Evolutionary conservation across 306 rosid species (phyloP).

Genomic region (Pachyrhizus erosus): DNA sequence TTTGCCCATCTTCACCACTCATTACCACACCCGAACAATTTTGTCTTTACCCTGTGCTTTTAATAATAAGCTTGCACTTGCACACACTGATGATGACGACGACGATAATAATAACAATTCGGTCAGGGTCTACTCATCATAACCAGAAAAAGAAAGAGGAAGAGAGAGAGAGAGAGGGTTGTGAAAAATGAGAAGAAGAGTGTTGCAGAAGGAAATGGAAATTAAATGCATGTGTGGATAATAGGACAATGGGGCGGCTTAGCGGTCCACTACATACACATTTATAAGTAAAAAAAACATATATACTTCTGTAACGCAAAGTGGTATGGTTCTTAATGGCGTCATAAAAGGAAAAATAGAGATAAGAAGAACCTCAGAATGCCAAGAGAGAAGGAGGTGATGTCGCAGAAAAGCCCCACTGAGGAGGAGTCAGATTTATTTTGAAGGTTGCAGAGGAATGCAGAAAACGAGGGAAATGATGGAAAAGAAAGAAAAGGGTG

Average conservation of each 20-base stretch:
- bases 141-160: background rate
- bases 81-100: background rate
- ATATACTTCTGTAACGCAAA: background rate
- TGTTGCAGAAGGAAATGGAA: slow-evolving; percentile 42
- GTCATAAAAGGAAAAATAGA: background rate
- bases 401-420: background rate
- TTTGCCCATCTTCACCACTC: slow-evolving; percentile 52
- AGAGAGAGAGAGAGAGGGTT: background rate
- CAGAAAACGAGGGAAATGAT: slow-evolving; percentile 25
- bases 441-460: background rate
- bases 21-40: slow-evolving; percentile 26
- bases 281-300: slow-evolving; percentile 17
- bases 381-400: slow-evolving; percentile 2
- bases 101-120: background rate
- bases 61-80: background rate
- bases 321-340: background rate
- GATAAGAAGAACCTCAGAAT: too few relatives aligned
- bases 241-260: slow-evolving; percentile 42
- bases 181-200: slow-evolving; percentile 35
- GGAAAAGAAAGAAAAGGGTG: background rate
- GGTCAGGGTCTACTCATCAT: background rate
- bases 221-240: slow-evolving; percentile 47
- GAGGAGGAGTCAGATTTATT: background rate
- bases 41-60: background rate
- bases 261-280: slow-evolving; percentile 13